A percentile compares a stretch with the other conserved stretches of the same genome.
These are phyloP conservation scores for Trichosporon sp. DNA, from an alignment of 1,284 basidiomycete genomes.

Conservation along the genomic window DNA sequence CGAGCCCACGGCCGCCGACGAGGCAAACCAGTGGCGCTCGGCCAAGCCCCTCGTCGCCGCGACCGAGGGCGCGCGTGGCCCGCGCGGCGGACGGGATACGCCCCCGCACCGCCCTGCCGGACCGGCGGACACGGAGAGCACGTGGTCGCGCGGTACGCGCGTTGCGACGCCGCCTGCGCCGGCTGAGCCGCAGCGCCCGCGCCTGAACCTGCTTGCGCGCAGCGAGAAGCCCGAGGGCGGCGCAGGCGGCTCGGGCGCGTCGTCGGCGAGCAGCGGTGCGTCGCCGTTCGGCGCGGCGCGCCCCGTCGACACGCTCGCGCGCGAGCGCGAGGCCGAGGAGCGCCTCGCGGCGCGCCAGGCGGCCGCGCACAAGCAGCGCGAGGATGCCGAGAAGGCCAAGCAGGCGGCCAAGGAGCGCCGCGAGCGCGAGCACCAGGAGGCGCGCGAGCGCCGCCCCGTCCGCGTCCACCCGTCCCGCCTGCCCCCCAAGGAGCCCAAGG, in stretches of 20 bases:
- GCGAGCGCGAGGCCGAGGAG: constrained; percentile 59
- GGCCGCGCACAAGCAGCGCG: constrained; percentile 36
- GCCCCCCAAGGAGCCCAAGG: constrained; percentile 12
- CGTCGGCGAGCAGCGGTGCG: constrained; percentile 50
- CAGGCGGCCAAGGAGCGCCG: constrained; percentile 16
- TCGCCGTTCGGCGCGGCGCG: constrained; percentile 86
- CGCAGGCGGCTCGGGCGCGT: constrained; percentile 51
- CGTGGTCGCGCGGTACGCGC: constrained; percentile 51
- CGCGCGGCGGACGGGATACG: constrained; percentile 22
- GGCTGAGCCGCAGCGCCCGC: constrained; percentile 72
- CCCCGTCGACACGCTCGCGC: constrained; percentile 74
- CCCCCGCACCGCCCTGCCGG: constrained; percentile 36
- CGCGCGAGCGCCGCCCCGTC: constrained; percentile 18
- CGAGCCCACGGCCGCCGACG: constrained; percentile 48
- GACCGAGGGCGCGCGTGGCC: constrained; percentile 1
- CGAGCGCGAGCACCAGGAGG: constrained; percentile 17
- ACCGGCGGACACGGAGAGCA: constrained; percentile 66
- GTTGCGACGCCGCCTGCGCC: constrained; percentile 65
- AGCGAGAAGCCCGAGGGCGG: constrained; percentile 51
- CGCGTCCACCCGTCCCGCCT: constrained; percentile 28
- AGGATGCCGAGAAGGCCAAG: constrained; percentile 31
- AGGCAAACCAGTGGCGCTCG: constrained; percentile 54
- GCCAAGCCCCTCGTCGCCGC: constrained; percentile 33
- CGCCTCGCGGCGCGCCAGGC: constrained; percentile 19
- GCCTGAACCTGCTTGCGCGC: constrained; percentile 76